phyloP scores from a whole-genome alignment of 805 yeast genomes.

The Teunomyces barrocoloradensis region DNA sequence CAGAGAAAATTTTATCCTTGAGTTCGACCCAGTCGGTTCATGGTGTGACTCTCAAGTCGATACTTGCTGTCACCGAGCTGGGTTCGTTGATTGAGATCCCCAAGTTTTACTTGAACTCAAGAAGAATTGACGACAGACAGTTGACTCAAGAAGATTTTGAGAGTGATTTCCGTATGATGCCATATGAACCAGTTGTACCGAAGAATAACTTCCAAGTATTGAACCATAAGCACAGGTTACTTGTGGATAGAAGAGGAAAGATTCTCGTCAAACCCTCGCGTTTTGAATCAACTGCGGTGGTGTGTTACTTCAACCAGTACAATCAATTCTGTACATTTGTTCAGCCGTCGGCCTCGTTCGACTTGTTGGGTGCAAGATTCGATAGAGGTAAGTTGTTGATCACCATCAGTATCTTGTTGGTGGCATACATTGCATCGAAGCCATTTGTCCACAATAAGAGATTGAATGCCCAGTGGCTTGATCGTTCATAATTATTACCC shows the following conservation, averaged over 20 bases:
- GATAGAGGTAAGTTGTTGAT: constrained; percentile 60
- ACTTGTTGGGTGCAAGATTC: constrained; percentile 64
- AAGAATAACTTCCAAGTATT: constrained; percentile 32
- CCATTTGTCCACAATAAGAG: constrained; percentile 58
- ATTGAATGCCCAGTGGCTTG: constrained; percentile 54
- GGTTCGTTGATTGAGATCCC: constrained; percentile 74
- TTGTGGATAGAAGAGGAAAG: constrained; percentile 14
- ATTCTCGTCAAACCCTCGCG: constrained; percentile 48
- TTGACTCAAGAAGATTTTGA: constrained; percentile 51
- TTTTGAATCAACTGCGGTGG: constrained; percentile 77
- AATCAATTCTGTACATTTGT: constrained; percentile 76
- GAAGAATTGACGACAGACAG: constrained; percentile 59
- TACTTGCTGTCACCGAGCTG: constrained; percentile 54
- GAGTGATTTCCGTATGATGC: constrained; percentile 54
- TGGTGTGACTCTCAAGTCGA: constrained; percentile 61
- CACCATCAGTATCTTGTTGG: constrained; percentile 55
- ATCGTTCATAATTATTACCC: constrained; percentile 7
- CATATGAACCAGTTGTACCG: constrained; percentile 64
- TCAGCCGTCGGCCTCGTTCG: constrained; percentile 83
- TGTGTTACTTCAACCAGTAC: constrained; percentile 55
- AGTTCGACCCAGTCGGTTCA: constrained; percentile 38
- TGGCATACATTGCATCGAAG: constrained; percentile 46
- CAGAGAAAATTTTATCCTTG: constrained; percentile 54
- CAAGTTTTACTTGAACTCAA: constrained; percentile 61
- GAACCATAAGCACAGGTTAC: constrained; percentile 37